phyloP scores from a whole-genome alignment of 495 filamentous ascomycete species.

The Articulospora tetracladia region DNA sequence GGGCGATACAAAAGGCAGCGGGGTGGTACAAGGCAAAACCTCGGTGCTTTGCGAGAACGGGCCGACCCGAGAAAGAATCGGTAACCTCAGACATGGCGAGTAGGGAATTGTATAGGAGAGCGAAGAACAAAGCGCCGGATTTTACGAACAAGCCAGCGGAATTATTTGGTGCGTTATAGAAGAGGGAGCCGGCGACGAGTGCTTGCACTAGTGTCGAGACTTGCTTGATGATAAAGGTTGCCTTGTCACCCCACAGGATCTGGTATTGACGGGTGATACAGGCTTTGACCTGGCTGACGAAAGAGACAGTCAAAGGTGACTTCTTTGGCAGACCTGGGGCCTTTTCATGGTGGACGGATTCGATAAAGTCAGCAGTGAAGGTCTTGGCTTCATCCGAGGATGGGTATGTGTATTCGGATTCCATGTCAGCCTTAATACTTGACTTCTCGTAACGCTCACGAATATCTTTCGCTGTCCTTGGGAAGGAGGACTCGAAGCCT shows the following conservation, averaged over 20 bases:
- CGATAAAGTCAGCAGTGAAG: conserved; percentile 54
- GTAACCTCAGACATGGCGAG: conserved; percentile 64
- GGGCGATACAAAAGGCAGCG: conserved; percentile 65
- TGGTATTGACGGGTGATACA: conserved; percentile 53
- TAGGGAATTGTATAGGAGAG: conserved; percentile 56
- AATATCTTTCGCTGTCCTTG: conserved; percentile 63
- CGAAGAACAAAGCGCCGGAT: conserved; percentile 57
- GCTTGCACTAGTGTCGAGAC: conserved; percentile 65
- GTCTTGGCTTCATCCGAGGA: conserved; percentile 37
- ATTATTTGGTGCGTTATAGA: conserved; percentile 68
- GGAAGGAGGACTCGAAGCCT: conserved; percentile 60
- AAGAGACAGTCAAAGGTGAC: conserved; percentile 46
- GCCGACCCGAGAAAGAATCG: conserved; percentile 52
- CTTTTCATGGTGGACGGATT: conserved; percentile 63
- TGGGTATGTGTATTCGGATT: conserved; percentile 48
- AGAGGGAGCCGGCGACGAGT: conserved; percentile 75
- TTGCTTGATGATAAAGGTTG: conserved; percentile 58
- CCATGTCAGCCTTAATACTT: conserved; percentile 18
- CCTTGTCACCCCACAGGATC: conserved; percentile 57
- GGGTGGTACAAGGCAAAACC: conserved; percentile 70
- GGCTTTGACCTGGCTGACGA: conserved; percentile 39
- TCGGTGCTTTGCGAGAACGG: conserved; percentile 69
- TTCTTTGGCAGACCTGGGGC: conserved; percentile 61
- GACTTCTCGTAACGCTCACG: conserved; percentile 43
- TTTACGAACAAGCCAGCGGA: conserved; percentile 48